These are phyloP conservation scores for Skeletonema tropicum DNA, from an alignment of 108 stramenopile species.

Conservation along the genomic window DNA sequence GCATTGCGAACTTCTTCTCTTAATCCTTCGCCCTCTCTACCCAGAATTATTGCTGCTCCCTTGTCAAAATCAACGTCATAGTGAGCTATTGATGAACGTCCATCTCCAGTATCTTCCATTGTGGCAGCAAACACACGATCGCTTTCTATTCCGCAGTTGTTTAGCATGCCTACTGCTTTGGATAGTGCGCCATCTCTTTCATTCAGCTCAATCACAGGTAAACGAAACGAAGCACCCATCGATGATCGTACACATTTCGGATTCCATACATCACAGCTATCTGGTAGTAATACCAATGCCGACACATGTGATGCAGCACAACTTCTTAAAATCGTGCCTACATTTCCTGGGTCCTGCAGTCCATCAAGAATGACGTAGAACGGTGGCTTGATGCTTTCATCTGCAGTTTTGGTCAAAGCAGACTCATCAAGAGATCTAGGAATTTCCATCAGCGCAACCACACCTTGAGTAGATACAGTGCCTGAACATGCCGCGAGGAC, in stretches of 20 bases:
- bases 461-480: constrained; percentile 82
- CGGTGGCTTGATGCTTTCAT: constrained; percentile 20
- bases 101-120: constrained; percentile 60
- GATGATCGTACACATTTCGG: constrained; percentile 83
- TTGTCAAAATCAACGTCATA: constrained; percentile 53
- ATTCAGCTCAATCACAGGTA: constrained; percentile 59
- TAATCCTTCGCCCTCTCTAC: constrained; percentile 80
- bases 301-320: constrained; percentile 69
- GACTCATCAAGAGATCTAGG: constrained; percentile 29
- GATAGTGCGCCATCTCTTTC: constrained; percentile 20
- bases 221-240: constrained; percentile 82
- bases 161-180: constrained; percentile 29
- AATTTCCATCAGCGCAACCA: constrained; percentile 77
- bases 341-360: constrained; percentile 89
- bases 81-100: constrained; percentile 40
- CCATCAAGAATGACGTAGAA: constrained; percentile 84
- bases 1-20: constrained; percentile 57
- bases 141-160: constrained; percentile 44
- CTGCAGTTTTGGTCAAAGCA: neutral
- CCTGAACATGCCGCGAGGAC: constrained; percentile 68
- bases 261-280: constrained; percentile 85
- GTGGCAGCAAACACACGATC: constrained; percentile 71
- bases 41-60: constrained; percentile 76
- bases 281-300: constrained; percentile 72
- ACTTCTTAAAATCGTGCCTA: constrained; percentile 79